Base-by-base conservation (phyloP, 805 yeast genomes). In the Candida nemodendra region DNA sequence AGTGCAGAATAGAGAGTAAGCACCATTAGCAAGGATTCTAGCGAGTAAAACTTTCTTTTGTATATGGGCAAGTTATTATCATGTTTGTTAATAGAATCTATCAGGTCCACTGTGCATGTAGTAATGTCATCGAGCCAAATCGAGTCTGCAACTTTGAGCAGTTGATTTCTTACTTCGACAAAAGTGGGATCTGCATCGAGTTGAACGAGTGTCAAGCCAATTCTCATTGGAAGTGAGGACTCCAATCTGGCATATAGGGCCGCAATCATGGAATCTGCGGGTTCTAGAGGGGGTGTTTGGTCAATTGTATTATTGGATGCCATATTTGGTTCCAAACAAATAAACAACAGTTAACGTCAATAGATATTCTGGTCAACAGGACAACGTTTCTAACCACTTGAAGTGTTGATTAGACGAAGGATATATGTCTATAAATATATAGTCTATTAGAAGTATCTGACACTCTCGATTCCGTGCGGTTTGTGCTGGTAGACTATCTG, bases 1-100 rank as follows among this genome's bases (percentile, higher is more conserved):
- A 65, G 47, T 41, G 66, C 71, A 9, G 71, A 61, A 15, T 74
- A 41, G 18, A 75, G 54, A 34, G 69, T 54, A 9, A 70, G 36
- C 8, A 72, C 34, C 2, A 69, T 53, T 16, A 65, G 47, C 1
- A 69, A 45, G 0, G 78, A 66, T 9, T 58, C 51, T 15, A 65
- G 31, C 6, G 66, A 56, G 2, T 52, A 16, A 4, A 40, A 36
- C 16, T 37, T 43, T 23, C 68, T 47, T 29, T 63, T 62, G 19
- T 44, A 47, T 9, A 65, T 26, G 2, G 60, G 44, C 9, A 32
- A 26, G 13, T 33, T 34, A n/a, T 36, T 22, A 33, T 50, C 47
- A 24, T 44, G 42, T 27, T 53, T 42, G 41, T 61, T 59, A 41
- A 65, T 37, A 34, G 51, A 42, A 18, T 59, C 57, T 21, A 64